Conservation (phyloP, 306 rosid genomes). For the Cucumis melo region DNA sequence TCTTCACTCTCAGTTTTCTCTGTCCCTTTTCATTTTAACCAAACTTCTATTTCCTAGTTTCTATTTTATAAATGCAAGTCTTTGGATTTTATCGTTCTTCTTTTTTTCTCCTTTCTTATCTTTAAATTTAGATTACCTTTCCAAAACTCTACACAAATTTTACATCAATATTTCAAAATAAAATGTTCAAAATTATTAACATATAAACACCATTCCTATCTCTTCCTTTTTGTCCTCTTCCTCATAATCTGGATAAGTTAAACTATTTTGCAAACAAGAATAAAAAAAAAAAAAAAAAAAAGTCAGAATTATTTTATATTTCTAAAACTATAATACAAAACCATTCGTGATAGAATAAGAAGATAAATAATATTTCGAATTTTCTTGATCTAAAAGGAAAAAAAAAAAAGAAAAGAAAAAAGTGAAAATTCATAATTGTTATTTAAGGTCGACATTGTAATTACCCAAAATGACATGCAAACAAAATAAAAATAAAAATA, state of each 20-base stretch:
- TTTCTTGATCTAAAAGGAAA: accelerated
- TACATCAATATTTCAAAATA: neutral
- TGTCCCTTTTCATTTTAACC: neutral
- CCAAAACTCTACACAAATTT: neutral
- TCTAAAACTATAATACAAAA: too few species aligned
- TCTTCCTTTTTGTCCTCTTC: neutral
- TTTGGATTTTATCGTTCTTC: too few species aligned
- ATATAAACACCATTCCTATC: too few species aligned
- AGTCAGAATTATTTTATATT: neutral
- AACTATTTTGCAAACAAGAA: neutral
- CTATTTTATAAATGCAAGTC: neutral
- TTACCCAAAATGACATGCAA: neutral
- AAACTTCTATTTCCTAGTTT: too few species aligned
- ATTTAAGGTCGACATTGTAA: neutral
- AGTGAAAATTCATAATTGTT: neutral
- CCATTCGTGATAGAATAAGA: neutral
- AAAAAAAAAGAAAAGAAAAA: too few species aligned
- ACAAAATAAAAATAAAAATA: too few species aligned
- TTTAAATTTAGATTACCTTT: neutral
- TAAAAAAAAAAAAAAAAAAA: too few species aligned
- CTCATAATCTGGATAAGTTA: too few species aligned
- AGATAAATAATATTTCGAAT: neutral
- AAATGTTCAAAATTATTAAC: too few species aligned
- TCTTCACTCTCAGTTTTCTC: too few species aligned
- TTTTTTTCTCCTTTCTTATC: neutral